Conservation (phyloP, 768 basidiomycete genomes). For the Nidula microcarpa region DNA sequence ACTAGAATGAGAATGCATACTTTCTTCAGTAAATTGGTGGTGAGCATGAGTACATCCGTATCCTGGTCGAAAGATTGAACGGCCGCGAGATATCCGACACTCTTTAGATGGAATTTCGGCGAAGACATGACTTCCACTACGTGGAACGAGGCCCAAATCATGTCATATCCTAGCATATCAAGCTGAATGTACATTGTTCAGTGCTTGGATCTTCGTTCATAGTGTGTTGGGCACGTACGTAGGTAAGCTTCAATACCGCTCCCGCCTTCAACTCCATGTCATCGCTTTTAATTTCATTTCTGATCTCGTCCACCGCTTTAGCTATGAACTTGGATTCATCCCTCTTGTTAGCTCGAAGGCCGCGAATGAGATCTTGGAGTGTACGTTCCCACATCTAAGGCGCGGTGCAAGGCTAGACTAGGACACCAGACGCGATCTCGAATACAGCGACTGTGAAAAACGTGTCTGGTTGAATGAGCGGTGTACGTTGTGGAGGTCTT, state of each 20-base stretch:
- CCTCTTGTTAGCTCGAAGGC: constrained; percentile 91
- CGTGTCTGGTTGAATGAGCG: too few relatives aligned
- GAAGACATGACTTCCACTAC: constrained; percentile 99
- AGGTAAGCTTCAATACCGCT: constrained; percentile 93
- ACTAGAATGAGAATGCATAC: constrained; percentile 34
- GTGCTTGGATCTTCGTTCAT: background rate
- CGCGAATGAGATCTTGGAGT: constrained; percentile 92
- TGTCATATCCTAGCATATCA: constrained; percentile 95
- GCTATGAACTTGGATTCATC: constrained; percentile 91
- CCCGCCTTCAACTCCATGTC: constrained; percentile 98
- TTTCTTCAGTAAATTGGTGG: constrained; percentile 94
- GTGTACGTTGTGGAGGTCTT: too few relatives aligned
- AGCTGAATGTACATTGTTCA: constrained; percentile 48
- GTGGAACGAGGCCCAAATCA: constrained; percentile 94
- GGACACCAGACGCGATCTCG: background rate
- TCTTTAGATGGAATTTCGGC: constrained; percentile 86
- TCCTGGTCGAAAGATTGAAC: constrained; percentile 87
- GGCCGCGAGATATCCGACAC: constrained; percentile 93
- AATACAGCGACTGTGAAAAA: too few relatives aligned
- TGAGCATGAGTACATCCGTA: constrained; percentile 96
- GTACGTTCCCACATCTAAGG: constrained; percentile 90
- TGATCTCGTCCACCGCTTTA: constrained; percentile 91
- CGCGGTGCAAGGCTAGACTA: background rate
- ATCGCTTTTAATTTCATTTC: constrained; percentile 84
- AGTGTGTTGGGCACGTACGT: constrained; percentile 55